phyloP scores from a whole-genome alignment of 768 basidiomycete species.

The Glaciozyma martinii region DNA sequence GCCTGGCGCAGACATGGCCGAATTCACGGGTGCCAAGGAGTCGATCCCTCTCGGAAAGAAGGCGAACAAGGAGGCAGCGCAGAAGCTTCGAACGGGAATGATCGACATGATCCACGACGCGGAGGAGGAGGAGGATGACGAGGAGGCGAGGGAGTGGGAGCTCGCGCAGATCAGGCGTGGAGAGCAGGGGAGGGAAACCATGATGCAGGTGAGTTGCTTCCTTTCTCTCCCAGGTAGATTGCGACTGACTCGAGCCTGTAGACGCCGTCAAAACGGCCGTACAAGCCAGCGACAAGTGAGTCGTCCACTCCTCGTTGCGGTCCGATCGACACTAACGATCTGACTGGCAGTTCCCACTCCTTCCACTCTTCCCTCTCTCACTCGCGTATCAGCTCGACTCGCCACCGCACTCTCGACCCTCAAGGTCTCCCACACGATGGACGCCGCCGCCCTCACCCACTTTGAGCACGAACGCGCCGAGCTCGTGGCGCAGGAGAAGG shows the following conservation, averaged over 20 bases:
- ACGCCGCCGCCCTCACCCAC: constrained; percentile 35
- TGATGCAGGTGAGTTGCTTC: constrained; percentile 6
- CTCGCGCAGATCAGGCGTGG: constrained; percentile 41
- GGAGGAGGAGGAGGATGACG: constrained; percentile 41
- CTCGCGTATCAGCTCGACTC: constrained; percentile 38
- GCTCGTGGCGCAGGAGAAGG: constrained; percentile 41
- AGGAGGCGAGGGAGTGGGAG: constrained; percentile 34
- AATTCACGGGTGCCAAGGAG: constrained; percentile 20
- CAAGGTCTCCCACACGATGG: constrained; percentile 32
- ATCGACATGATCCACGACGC: constrained; percentile 43
- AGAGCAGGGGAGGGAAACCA: constrained; percentile 28
- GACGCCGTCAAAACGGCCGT: constrained; percentile 32
- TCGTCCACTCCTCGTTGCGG: not conserved
- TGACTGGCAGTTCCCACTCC: constrained; percentile 39
- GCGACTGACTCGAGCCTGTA: not conserved
- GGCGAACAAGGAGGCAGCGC: constrained; percentile 39
- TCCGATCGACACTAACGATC: not conserved
- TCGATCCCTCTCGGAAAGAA: constrained; percentile 40
- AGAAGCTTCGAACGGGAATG: constrained; percentile 39
- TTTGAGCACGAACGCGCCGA: constrained; percentile 36
- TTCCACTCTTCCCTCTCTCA: constrained; percentile 40
- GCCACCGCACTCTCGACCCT: constrained; percentile 38
- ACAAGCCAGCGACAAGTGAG: constrained; percentile 41
- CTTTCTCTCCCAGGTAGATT: too few species aligned
- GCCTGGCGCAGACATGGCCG: constrained; percentile 10